A percentile compares a stretch with the other conserved stretches of the same genome.
Evolutionary conservation across 2,329 filamentous ascomycete genomes (phyloP).

Genomic region (Cyanodermella asteris): DNA sequence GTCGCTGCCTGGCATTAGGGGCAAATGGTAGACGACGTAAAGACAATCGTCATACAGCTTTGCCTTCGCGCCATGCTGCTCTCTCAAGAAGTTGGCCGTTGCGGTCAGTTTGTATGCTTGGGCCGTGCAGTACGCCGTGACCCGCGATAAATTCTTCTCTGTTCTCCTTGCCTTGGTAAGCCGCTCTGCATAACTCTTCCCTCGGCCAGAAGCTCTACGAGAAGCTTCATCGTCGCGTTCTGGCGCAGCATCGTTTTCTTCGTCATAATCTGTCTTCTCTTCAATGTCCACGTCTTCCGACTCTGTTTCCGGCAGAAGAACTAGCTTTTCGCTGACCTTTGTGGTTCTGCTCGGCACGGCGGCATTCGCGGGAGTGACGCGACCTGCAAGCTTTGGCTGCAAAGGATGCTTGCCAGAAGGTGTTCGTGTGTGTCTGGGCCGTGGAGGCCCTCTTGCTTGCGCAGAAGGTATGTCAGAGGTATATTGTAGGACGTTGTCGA

Average conservation of each 20-base stretch:
- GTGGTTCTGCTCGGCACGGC: constrained; percentile 74
- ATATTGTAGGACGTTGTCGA: constrained; percentile 89
- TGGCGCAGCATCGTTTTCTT: constrained; percentile 29
- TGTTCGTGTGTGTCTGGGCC: constrained; percentile 21
- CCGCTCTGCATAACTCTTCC: constrained; percentile 87
- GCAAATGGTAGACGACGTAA: constrained; percentile 86
- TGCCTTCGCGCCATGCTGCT: constrained; percentile 71
- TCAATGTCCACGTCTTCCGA: constrained; percentile 25
- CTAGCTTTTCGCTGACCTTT: constrained; percentile 92
- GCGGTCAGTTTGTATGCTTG: constrained; percentile 78
- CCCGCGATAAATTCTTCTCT: constrained; percentile 66
- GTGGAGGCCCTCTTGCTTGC: constrained; percentile 51
- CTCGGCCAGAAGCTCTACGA: constrained; percentile 35
- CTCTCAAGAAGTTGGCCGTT: constrained; percentile 72
- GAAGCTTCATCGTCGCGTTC: constrained; percentile 33
- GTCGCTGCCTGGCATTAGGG: constrained; percentile 62
- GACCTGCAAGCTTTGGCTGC: constrained; percentile 32
- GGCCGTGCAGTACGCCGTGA: constrained; percentile 92
- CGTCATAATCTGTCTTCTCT: constrained; percentile 36
- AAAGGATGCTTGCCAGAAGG: constrained; percentile 19
- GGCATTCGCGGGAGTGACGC: constrained; percentile 33
- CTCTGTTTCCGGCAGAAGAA: constrained; percentile 66
- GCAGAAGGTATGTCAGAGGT: constrained; percentile 88
- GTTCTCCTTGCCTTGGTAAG: constrained; percentile 71
- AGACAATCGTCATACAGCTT: constrained; percentile 97